phyloP scores from a whole-genome alignment of 2,329 filamentous ascomycete genomes.

The Teratosphaeria epicoccoides region DNA sequence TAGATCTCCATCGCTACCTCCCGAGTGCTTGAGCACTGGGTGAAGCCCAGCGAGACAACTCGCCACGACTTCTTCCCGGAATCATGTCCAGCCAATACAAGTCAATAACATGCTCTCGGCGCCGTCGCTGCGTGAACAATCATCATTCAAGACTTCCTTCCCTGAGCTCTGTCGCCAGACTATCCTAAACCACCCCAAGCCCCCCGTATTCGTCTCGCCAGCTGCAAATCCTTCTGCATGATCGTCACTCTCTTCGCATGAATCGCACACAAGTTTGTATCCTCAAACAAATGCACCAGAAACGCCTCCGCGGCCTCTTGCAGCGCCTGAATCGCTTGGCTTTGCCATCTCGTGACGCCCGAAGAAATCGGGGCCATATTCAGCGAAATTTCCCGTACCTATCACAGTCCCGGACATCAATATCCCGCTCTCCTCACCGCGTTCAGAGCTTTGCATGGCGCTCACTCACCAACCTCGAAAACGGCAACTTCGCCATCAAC shows the following conservation, averaged over 20 bases:
- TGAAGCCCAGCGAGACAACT: too few species aligned
- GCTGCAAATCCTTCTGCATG: constrained; percentile 94
- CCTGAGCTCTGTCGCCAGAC: background rate
- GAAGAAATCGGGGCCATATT: constrained; percentile 67
- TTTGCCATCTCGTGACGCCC: constrained; percentile 85
- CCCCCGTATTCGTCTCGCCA: constrained; percentile 87
- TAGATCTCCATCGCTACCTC: too few species aligned
- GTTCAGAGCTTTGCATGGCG: too few species aligned
- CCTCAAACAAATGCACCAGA: constrained; percentile 94
- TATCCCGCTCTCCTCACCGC: too few species aligned
- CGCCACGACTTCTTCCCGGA: too few species aligned
- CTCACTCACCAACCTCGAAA: constrained; percentile 68
- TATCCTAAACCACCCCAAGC: constrained; percentile 38
- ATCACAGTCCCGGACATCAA: too few species aligned
- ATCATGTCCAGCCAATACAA: too few species aligned
- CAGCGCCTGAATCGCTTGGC: constrained; percentile 89
- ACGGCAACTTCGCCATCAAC: constrained; percentile 91
- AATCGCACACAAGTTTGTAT: constrained; percentile 97
- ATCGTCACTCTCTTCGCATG: constrained; percentile 99
- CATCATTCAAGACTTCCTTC: background rate
- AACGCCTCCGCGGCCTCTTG: constrained; percentile 99
- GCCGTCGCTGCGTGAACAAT: too few species aligned
- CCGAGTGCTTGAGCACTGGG: too few species aligned
- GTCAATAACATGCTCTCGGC: too few species aligned
- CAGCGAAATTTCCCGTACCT: constrained; percentile 84